A percentile compares a stretch with the other conserved stretches of the same genome.
Evolutionary conservation across 176 grass and related monocot genomes (phyloP).

Genomic region (Oryza brachyantha): DNA sequence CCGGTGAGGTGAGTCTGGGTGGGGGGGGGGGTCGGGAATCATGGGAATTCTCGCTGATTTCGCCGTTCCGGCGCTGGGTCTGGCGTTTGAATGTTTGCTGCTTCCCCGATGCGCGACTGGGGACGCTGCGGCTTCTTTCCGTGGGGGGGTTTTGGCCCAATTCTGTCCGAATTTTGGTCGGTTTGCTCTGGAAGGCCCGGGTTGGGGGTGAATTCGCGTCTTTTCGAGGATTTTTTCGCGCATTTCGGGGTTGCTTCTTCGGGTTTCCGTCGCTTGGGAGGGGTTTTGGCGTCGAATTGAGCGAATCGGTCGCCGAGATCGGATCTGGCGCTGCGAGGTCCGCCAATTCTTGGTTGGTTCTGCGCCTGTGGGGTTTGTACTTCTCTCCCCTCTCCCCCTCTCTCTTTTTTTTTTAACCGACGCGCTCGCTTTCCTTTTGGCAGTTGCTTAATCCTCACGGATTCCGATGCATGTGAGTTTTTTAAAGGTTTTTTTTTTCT

Average conservation of each 20-base stretch:
- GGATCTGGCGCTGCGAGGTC: slow-evolving; percentile 38
- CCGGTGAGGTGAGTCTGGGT: slow-evolving; percentile 42
- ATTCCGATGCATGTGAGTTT: slow-evolving; percentile 83
- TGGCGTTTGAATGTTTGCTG: neutral
- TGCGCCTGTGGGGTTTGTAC: neutral
- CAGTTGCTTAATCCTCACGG: slow-evolving; percentile 86
- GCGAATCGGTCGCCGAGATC: slow-evolving; percentile 33
- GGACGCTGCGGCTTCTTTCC: neutral
- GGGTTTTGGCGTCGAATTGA: neutral
- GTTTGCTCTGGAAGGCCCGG: neutral
- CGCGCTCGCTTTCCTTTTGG: slow-evolving; percentile 43
- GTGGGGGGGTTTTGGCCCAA: neutral
- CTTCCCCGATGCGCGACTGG: neutral
- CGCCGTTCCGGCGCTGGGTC: neutral
- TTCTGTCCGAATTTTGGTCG: slow-evolving; percentile 10
- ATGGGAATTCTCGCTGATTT: slow-evolving; percentile 33
- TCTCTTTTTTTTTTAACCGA: slow-evolving; percentile 32
- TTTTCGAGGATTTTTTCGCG: neutral
- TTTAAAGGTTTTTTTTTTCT: slow-evolving; percentile 9
- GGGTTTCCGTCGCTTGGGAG: neutral
- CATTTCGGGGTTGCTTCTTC: neutral
- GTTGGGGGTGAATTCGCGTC: neutral
- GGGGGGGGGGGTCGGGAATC: slow-evolving; percentile 2
- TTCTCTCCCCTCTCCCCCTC: slow-evolving; percentile 2
- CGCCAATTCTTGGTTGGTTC: slow-evolving; percentile 24